Evolutionary conservation across 768 basidiomycete genomes (phyloP).

Genomic region (Neoboletus subvelutipes): DNA sequence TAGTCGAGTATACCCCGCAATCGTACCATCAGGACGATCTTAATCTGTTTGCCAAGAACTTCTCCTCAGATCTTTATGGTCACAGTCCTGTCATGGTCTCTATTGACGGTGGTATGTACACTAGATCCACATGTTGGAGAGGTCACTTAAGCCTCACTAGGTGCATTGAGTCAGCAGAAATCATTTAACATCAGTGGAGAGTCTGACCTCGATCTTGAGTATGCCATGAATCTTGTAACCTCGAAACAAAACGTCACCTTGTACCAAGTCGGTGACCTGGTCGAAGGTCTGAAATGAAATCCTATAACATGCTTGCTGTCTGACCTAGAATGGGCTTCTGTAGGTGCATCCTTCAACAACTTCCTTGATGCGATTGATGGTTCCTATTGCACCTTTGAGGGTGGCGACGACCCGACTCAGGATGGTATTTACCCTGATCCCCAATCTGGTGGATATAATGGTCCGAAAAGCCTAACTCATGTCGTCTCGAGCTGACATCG

Average conservation of each 20-base stretch:
- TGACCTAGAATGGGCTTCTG: constrained; percentile 1
- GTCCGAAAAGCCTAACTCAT: constrained; percentile 16
- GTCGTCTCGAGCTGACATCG: background rate
- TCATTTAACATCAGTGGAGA: constrained; percentile 52
- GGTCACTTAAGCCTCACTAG: constrained; percentile 29
- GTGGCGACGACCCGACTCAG: no score
- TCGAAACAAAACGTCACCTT: constrained; percentile 36
- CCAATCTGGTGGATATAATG: constrained; percentile 37
- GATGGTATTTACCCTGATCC: no score
- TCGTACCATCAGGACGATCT: constrained; percentile 46
- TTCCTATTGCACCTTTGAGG: no score
- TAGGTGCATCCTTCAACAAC: constrained; percentile 30
- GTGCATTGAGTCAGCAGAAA: constrained; percentile 41
- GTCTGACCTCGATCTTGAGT: constrained; percentile 73
- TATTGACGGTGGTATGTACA: constrained; percentile 44
- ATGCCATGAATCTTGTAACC: constrained; percentile 51
- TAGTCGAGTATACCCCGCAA: constrained; percentile 55
- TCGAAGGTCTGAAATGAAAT: constrained; percentile 26
- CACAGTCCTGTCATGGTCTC: constrained; percentile 16
- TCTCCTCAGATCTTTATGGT: constrained; percentile 35
- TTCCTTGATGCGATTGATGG: no score
- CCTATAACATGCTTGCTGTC: background rate
- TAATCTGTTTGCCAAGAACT: constrained; percentile 42
- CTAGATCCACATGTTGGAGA: background rate
- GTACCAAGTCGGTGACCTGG: constrained; percentile 41